Evolutionary conservation across 2,329 filamentous ascomycete genomes (phyloP).

Genomic region (Gnomoniopsis smithogilvyi): DNA sequence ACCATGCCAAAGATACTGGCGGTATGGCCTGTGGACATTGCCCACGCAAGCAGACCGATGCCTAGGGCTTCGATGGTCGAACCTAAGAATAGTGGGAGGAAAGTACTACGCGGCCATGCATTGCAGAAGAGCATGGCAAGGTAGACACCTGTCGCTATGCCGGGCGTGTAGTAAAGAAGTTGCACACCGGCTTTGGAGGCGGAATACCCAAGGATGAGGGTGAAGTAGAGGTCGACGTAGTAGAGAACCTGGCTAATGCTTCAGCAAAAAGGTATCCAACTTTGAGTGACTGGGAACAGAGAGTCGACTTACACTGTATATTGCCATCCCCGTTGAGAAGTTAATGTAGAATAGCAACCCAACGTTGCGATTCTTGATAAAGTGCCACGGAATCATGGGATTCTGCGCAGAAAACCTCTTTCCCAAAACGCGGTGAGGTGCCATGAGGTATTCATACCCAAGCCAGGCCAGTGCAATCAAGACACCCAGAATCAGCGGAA

Average conservation of each 20-base stretch:
- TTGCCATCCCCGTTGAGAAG: conserved; percentile 55
- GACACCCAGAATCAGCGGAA: conserved; percentile 43
- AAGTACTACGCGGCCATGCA: conserved; percentile 58
- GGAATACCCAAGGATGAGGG: conserved; percentile 54
- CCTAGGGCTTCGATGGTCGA: conserved; percentile 55
- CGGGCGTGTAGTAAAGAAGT: conserved; percentile 63
- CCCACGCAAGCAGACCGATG: conserved; percentile 55
- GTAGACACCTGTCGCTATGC: conserved; percentile 58
- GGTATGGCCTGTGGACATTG: conserved; percentile 47
- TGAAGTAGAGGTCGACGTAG: conserved; percentile 69
- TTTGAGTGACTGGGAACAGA: background rate
- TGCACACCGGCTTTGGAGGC: conserved; percentile 49
- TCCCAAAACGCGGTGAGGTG: conserved; percentile 42
- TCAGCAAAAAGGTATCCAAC: background rate
- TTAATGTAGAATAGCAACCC: conserved; percentile 59
- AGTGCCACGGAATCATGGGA: conserved; percentile 61
- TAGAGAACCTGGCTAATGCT: conserved; percentile 44
- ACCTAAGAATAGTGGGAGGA: conserved; percentile 54
- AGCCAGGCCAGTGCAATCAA: conserved; percentile 39
- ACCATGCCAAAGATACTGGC: conserved; percentile 62
- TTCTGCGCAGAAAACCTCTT: conserved; percentile 48
- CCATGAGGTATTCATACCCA: conserved; percentile 52
- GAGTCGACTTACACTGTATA: conserved; percentile 37
- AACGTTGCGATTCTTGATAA: conserved; percentile 57
- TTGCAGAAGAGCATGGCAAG: conserved; percentile 59